Conservation (phyloP, 768 basidiomycete genomes). For the Naganishia kalamii region DNA sequence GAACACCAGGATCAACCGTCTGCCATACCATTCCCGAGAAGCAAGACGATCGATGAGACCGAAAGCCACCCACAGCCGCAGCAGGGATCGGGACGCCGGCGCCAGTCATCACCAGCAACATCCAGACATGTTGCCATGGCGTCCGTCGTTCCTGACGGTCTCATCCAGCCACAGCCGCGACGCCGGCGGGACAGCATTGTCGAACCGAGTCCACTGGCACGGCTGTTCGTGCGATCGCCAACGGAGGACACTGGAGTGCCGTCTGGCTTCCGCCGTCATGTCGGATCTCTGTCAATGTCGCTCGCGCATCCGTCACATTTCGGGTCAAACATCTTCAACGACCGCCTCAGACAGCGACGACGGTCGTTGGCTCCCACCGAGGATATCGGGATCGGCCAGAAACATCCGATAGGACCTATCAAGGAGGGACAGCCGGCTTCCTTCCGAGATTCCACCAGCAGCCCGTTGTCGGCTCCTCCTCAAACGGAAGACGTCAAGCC, state of each 20-base stretch:
- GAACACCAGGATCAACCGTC: not conserved
- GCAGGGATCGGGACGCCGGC: slow-evolving; percentile 11
- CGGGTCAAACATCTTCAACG: not conserved
- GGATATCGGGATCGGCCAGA: slow-evolving; percentile 16
- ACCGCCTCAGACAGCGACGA: not conserved
- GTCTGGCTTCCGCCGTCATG: slow-evolving; percentile 1
- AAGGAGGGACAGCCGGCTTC: not conserved
- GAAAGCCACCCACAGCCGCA: slow-evolving; percentile 8
- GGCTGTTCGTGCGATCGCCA: slow-evolving; percentile 34
- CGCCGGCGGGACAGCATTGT: slow-evolving; percentile 36
- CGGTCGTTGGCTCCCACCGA: not conserved
- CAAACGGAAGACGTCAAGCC: not conserved
- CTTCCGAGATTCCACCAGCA: not conserved
- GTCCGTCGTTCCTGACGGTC: slow-evolving; percentile 3
- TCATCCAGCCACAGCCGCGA: slow-evolving; percentile 15
- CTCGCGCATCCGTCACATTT: slow-evolving; percentile 18
- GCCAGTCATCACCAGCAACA: slow-evolving; percentile 13
- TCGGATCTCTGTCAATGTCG: slow-evolving; percentile 21
- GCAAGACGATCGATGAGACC: not conserved
- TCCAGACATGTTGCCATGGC: not conserved
- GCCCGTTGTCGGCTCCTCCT: not conserved
- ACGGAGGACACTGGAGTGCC: slow-evolving; percentile 24
- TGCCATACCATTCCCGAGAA: slow-evolving; percentile 8
- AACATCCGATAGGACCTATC: slow-evolving; percentile 6
- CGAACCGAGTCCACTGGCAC: slow-evolving; percentile 42